A percentile compares a stretch with the other conserved stretches of the same genome.
phyloP scores from a whole-genome alignment of 805 yeast genomes.

The Lipomyces japonicus region DNA sequence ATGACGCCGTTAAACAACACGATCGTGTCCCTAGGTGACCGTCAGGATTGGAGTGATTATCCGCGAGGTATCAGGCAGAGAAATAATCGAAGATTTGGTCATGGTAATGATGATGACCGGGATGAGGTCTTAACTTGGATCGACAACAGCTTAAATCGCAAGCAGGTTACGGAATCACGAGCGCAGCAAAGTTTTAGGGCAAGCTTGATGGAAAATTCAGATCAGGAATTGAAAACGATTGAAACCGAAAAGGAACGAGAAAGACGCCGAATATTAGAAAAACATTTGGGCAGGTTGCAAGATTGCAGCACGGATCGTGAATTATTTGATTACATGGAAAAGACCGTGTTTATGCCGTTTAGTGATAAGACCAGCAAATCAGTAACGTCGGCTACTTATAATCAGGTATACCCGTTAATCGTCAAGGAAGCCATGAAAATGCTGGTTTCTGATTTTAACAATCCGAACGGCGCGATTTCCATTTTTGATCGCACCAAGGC shows the following conservation, averaged over 20 bases:
- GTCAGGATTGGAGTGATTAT: no score
- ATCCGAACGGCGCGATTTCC: conserved; percentile 35
- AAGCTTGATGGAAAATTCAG: no score
- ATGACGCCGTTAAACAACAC: no score
- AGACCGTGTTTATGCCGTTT: conserved; percentile 20
- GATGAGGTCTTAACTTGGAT: no score
- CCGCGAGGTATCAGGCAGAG: no score
- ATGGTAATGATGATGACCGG: no score
- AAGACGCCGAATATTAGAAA: not conserved
- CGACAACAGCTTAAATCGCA: no score
- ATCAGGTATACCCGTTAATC: conserved; percentile 20
- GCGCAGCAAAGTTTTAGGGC: no score
- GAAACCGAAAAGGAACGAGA: not conserved
- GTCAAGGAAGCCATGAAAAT: conserved; percentile 20
- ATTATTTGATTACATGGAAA: conserved; percentile 10
- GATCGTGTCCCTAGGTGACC: no score
- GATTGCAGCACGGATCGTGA: conserved; percentile 18
- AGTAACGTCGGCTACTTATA: conserved; percentile 13
- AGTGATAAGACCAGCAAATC: conserved; percentile 1
- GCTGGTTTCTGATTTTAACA: conserved; percentile 10
- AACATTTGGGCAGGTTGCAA: conserved; percentile 9
- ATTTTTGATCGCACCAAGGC: conserved; percentile 40
- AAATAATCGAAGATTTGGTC: no score
- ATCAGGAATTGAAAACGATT: no score
- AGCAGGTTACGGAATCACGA: no score